Percentiles rank a stretch among this genome's conserved stretches.
Evolutionary conservation across 1,284 basidiomycete species (phyloP).

Genomic region (Heterobasidion annosum): DNA sequence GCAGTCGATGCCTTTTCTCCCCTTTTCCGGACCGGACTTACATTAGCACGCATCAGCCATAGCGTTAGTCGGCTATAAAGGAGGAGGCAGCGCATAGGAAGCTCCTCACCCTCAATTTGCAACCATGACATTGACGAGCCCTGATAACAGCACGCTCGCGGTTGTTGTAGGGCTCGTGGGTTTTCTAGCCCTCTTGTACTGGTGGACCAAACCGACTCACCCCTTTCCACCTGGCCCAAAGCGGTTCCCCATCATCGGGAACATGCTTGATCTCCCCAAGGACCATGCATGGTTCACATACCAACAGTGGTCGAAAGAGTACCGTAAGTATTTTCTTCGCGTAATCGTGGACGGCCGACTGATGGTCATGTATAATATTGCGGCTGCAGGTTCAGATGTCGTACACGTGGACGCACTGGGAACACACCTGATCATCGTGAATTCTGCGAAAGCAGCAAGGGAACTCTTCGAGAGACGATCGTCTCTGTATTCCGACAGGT

Average conservation of each 20-base stretch:
- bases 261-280: slow-evolving; percentile 13
- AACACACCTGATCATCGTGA: slow-evolving; percentile 9
- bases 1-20: no score
- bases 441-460: slow-evolving; percentile 20
- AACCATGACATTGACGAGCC: no score
- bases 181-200: background rate
- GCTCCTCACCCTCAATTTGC: no score
- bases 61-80: no score
- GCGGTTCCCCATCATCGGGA: slow-evolving; percentile 16
- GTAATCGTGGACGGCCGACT: background rate
- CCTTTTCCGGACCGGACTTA: no score
- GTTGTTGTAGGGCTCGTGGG: no score
- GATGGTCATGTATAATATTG: background rate
- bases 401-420: slow-evolving; percentile 8
- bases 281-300: slow-evolving; percentile 13
- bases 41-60: no score
- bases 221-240: slow-evolving; percentile 13
- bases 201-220: background rate
- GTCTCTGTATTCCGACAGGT: slow-evolving; percentile 12
- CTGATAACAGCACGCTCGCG: no score
- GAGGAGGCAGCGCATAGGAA: background rate
- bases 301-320: slow-evolving; percentile 11
- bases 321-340: slow-evolving; percentile 8
- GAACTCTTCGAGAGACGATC: slow-evolving; percentile 26
- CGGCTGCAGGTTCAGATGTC: slow-evolving; percentile 7